Evolutionary conservation across 2,329 filamentous ascomycete genomes (phyloP), one percentile per base, ranked within the genome.

Genomic region (Canariomyces notabilis): DNA sequence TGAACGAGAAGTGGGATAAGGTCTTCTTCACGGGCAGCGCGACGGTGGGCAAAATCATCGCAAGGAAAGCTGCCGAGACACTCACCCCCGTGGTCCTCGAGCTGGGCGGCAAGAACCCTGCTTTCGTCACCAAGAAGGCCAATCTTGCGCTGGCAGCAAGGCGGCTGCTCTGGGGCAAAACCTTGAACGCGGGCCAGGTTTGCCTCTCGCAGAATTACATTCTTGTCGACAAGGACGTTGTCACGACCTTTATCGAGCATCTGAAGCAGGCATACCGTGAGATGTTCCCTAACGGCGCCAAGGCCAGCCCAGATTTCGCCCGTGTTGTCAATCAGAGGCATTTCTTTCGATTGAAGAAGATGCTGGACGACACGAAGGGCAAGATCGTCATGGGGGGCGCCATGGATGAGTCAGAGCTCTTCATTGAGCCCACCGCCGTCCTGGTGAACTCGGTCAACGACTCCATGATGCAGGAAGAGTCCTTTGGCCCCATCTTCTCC

Each of bases 1-100:
- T 98, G 26, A 81, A 91, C 48, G 80, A 89, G 71, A 91, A 91
- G 66, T 98, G 90, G 85, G 90, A 94, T 71, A 97, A 96, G 77
- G 94, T 98, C 61, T 90, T 93, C 73, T 98, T 95, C 72, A 98
- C 93, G 1, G 93, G 93, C 44, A 83, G 82, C 59, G 76, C 77
- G 42, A 71, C 64, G 21, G 89, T 96, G 15, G 93, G 87, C 61
- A 89, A 84, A 62, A 90, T 97, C 60, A 83, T 97, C 43, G 80
- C 88, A 38, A 83, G 90, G 66, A 95, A 94, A 65, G 93, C 91
- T 0, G 91, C 93, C 50, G 81, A 89, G 62, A 84, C 88, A 31
- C 75, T 95, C 51, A 97, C 93, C 0, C 93, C 93, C 0, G 83
- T 95, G 18, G 79, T 83, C 8, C 80, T 97, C 38, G 93, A 98